Percentiles rank a stretch among this genome's conserved stretches.
Conservation (phyloP, 208 protist genomes). For the Leishmania tarentolae region DNA sequence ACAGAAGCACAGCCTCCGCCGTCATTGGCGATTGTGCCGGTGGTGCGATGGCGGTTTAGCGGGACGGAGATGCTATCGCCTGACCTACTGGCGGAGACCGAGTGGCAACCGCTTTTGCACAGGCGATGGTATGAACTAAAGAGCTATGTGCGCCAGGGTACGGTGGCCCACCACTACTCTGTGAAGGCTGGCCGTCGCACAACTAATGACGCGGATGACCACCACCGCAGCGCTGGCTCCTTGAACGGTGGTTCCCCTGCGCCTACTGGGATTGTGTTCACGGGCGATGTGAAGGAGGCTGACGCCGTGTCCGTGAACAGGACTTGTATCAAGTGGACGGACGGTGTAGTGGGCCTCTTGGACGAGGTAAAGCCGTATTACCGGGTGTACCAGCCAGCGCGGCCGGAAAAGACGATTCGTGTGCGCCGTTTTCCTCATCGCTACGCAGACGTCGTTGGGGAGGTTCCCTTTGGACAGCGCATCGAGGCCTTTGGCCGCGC, state of each 20-base stretch:
- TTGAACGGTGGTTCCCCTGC: not conserved
- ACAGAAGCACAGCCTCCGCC: not conserved
- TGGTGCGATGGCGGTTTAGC: constrained; percentile 8
- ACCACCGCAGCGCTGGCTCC: not conserved
- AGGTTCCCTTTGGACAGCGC: constrained; percentile 49
- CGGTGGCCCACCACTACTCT: constrained; percentile 23
- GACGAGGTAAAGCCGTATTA: constrained; percentile 55
- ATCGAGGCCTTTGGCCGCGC: constrained; percentile 64
- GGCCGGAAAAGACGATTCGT: constrained; percentile 43
- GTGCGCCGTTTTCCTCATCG: constrained; percentile 74
- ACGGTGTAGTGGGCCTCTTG: constrained; percentile 48
- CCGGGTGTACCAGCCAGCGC: constrained; percentile 53
- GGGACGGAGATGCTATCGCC: constrained; percentile 9
- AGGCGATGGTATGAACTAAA: constrained; percentile 76
- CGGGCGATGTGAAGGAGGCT: constrained; percentile 68
- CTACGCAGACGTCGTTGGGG: constrained; percentile 70
- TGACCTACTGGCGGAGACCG: constrained; percentile 14
- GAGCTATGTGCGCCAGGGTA: constrained; percentile 50
- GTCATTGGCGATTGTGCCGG: not conserved
- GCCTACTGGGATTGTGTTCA: not conserved
- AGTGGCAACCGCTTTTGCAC: constrained; percentile 60
- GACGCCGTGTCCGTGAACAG: constrained; percentile 55
- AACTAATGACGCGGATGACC: too few species aligned
- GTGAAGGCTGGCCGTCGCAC: not conserved
- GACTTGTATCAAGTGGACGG: constrained; percentile 54